Evolutionary conservation across 129 eudicot genomes (phyloP).

Genomic region (Ambrosia trifida): DNA sequence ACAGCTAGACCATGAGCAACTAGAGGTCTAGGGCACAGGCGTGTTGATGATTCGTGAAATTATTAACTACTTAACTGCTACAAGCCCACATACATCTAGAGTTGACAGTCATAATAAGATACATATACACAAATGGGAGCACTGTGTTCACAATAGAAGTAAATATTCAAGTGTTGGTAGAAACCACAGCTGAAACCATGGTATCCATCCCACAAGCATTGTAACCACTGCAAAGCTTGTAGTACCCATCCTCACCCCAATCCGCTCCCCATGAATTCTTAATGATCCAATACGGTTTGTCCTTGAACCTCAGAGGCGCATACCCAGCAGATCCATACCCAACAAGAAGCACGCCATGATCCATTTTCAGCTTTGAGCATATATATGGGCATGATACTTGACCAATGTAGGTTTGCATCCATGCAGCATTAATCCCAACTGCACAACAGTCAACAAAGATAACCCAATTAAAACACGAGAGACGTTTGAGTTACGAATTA

Average conservation of each 20-base stretch:
- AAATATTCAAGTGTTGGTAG: conserved; percentile 31
- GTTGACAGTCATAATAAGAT: background rate
- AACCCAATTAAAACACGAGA: background rate
- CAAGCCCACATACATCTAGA: conserved; percentile 7
- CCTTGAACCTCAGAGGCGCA: conserved; percentile 69
- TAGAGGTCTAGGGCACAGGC: conserved; percentile 16
- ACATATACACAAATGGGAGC: conserved; percentile 29
- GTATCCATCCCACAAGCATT: conserved; percentile 78
- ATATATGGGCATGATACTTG: conserved; percentile 89
- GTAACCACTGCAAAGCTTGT: conserved; percentile 78
- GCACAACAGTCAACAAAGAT: conserved; percentile 1
- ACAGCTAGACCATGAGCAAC: conserved; percentile 23
- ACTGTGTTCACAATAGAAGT: background rate
- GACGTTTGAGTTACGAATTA: background rate
- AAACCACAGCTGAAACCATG: conserved; percentile 83
- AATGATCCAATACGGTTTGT: conserved; percentile 88
- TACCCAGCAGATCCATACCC: conserved; percentile 80
- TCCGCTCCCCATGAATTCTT: conserved; percentile 91
- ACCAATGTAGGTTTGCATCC: conserved; percentile 87
- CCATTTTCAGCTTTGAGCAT: conserved; percentile 53
- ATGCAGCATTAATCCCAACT: conserved; percentile 85
- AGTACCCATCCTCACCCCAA: conserved; percentile 92
- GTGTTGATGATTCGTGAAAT: conserved; percentile 11
- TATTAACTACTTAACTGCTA: background rate
- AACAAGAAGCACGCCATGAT: conserved; percentile 88